Evolutionary conservation across 1,284 basidiomycete genomes (phyloP).

Genomic region (Violaceomyces palustris): DNA sequence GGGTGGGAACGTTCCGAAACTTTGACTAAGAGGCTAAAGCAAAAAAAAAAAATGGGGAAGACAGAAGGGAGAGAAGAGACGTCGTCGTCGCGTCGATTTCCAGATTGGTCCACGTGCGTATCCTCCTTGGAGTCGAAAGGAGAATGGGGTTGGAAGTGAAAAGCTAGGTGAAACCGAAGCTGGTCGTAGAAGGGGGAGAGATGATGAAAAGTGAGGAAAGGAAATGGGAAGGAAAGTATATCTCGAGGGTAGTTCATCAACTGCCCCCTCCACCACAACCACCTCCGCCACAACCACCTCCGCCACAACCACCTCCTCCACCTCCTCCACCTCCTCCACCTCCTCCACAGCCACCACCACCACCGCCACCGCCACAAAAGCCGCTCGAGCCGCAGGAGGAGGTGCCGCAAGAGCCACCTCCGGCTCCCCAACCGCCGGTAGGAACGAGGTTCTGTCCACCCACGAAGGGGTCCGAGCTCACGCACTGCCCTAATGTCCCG

Average conservation of each 20-base stretch:
- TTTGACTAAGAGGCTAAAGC: too few species aligned
- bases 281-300: not conserved
- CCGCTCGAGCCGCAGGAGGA: not conserved
- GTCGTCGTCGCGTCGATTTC: too few species aligned
- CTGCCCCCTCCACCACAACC: constrained; percentile 10
- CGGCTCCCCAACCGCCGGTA: not conserved
- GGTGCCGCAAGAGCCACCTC: not conserved
- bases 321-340: constrained; percentile 7
- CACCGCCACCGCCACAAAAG: constrained; percentile 4
- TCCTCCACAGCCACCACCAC: constrained; percentile 1
- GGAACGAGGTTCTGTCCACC: constrained; percentile 5
- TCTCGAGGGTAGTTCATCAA: not conserved
- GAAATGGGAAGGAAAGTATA: not conserved
- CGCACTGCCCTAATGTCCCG: constrained; percentile 5
- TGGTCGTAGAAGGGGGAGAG: constrained; percentile 8
- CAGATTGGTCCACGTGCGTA: too few species aligned
- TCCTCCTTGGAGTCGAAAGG: too few species aligned
- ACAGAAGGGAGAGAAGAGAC: too few species aligned
- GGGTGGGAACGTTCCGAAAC: too few species aligned
- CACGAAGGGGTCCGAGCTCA: constrained; percentile 11
- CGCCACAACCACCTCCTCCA: constrained; percentile 1
- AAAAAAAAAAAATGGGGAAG: too few species aligned
- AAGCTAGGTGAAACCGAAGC: constrained; percentile 16
- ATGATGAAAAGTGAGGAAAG: not conserved
- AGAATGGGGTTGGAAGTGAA: too few species aligned